Conservation (phyloP, 228 moss, liverwort and hornwort genomes). For the Sphagnum magellanicum region DNA sequence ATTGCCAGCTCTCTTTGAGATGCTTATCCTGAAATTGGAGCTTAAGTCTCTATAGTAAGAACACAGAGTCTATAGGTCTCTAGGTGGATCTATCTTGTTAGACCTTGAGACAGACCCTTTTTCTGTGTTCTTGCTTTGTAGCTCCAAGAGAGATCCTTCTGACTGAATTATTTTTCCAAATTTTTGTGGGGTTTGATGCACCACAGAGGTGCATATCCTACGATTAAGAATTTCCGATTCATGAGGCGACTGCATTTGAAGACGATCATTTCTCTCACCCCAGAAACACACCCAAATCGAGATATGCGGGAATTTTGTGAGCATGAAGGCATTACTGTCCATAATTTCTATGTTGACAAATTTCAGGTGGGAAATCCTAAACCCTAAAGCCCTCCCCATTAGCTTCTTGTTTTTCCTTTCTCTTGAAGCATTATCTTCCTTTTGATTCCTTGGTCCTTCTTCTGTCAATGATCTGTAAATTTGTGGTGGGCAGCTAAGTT, state of each 20-base stretch:
- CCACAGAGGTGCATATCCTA: conserved; percentile 81
- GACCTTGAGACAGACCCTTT: no score
- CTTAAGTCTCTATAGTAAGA: no score
- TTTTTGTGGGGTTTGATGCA: no score
- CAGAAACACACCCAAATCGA: conserved; percentile 84
- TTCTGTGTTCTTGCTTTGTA: no score
- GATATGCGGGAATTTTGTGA: conserved; percentile 93
- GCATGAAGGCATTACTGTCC: conserved; percentile 74
- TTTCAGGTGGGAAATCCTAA: conserved; percentile 46
- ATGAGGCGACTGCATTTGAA: conserved; percentile 73
- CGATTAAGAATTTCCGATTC: conserved; percentile 90
- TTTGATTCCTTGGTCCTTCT: background rate
- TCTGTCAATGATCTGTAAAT: background rate
- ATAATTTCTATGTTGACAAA: conserved; percentile 91
- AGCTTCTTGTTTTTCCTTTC: background rate
- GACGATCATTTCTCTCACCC: conserved; percentile 84
- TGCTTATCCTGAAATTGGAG: no score
- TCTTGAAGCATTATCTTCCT: background rate
- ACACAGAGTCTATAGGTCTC: no score
- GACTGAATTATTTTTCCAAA: no score
- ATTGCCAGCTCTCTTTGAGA: no score
- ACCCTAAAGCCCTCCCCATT: background rate
- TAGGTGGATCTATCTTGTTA: no score
- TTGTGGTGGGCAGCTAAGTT: background rate
- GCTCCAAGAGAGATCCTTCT: no score